Conservation (phyloP, 805 yeast genomes). For the Naumovozyma castellii region DNA sequence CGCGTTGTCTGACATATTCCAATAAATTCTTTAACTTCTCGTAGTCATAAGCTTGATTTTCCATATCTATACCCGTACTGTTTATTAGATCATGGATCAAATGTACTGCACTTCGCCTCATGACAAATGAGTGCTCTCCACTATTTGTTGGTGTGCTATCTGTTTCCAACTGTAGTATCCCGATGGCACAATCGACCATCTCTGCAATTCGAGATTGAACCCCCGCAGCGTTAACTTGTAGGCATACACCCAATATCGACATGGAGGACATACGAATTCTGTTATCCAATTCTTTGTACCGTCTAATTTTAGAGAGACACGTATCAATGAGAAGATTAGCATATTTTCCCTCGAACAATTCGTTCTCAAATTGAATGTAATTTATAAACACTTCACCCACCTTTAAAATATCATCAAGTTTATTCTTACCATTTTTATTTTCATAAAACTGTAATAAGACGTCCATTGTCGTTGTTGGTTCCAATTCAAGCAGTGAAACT, state of each 20-base stretch:
- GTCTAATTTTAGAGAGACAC: slow-evolving; percentile 35
- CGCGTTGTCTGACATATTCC: slow-evolving; percentile 38
- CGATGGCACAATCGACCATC: slow-evolving; percentile 66
- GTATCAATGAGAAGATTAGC: slow-evolving; percentile 37
- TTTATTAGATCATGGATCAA: slow-evolving; percentile 52
- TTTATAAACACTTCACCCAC: slow-evolving; percentile 74
- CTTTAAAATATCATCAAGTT: slow-evolving; percentile 60
- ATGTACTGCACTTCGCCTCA: slow-evolving; percentile 70
- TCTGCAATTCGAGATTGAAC: slow-evolving; percentile 40
- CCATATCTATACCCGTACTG: slow-evolving; percentile 36
- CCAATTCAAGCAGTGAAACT: slow-evolving; percentile 44
- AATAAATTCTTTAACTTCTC: slow-evolving; percentile 35
- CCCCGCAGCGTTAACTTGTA: slow-evolving; percentile 50
- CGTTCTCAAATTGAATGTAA: slow-evolving; percentile 42
- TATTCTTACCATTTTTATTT: slow-evolving; percentile 25
- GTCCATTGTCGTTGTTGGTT: slow-evolving; percentile 31
- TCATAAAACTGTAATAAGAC: slow-evolving; percentile 34
- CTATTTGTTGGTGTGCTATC: slow-evolving; percentile 16
- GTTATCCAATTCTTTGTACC: slow-evolving; percentile 37
- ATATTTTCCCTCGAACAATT: slow-evolving; percentile 37
- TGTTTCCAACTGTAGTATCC: slow-evolving; percentile 56
- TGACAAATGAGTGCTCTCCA: slow-evolving; percentile 33
- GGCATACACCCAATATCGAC: slow-evolving; percentile 69
- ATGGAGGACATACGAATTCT: slow-evolving; percentile 76
- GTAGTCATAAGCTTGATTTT: slow-evolving; percentile 40